Conservation (phyloP, 2,329 filamentous ascomycete species). For the Sclerotinia glacialis region DNA sequence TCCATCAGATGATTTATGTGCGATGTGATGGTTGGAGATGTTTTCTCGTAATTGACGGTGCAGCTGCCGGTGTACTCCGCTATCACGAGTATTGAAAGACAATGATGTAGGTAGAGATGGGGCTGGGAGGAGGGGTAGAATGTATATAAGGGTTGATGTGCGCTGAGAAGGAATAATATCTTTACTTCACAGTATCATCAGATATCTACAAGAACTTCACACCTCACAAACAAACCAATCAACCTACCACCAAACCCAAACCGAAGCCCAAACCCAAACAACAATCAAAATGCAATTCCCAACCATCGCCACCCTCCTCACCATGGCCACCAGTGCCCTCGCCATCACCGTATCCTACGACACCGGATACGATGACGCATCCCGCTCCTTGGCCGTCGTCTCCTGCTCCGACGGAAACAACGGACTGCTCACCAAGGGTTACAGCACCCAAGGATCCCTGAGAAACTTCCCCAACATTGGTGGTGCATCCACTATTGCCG, state of each 20-base stretch:
- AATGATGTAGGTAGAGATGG: not conserved
- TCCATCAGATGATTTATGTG: conserved; percentile 1
- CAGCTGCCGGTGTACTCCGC: not conserved
- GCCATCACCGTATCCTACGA: conserved; percentile 64
- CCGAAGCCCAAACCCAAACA: not conserved
- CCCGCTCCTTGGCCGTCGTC: conserved; percentile 54
- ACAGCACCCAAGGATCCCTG: conserved; percentile 53
- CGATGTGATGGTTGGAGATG: not conserved
- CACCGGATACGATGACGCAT: conserved; percentile 62
- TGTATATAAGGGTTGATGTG: conserved; percentile 15
- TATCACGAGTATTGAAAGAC: conserved; percentile 16
- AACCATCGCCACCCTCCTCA: conserved; percentile 41
- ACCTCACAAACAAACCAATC: not conserved
- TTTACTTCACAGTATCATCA: not conserved
- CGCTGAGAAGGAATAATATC: not conserved
- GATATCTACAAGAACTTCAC: not conserved
- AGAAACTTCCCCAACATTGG: conserved; percentile 55
- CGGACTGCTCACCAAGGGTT: conserved; percentile 57
- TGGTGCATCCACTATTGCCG: conserved; percentile 49
- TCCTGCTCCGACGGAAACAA: conserved; percentile 67
- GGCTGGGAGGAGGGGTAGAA: not conserved
- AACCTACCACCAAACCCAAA: not conserved
- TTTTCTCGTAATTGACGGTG: conserved; percentile 4
- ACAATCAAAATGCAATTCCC: conserved; percentile 46
- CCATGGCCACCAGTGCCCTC: conserved; percentile 42